Evolutionary conservation across 169 alveolate genomes (phyloP), one percentile per base, ranked within the genome.

Genomic region (Plasmodium gallinaceum): DNA sequence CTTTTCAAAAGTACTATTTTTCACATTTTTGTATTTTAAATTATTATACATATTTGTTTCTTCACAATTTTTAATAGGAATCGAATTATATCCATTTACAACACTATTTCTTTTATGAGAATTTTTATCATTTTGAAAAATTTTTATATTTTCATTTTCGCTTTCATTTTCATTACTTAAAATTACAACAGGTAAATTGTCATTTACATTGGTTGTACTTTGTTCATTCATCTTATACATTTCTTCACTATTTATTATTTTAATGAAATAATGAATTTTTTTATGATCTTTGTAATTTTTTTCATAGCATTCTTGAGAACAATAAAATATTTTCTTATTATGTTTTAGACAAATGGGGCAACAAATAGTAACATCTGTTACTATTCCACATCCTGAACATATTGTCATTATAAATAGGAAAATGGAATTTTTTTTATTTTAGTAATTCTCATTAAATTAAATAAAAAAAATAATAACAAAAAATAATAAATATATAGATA

Each of bases 321-420:
- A 80, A 71, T 80, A 80, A 65, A 80, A 80, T 51, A 57, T 61
- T 46, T 69, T 42, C 62, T 80, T 80, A 72, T 80, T 80, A 71
- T 80, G 51, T 54, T 68, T 58, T 37, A 80, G 58, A 46, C 90
- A 80, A 26, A 80, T 69, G 60, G 90, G 90, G 64, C 90, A 80
- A 39, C 90, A 80, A 20, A 80, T 80, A 57, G 80, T 80, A 32
- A 61, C 73, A 48, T 54, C 83, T n/a, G 90, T 66, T 6, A 26
- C 72, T 24, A 71, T 39, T 68, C 90, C 83, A n/a, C 90, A 80
- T 24, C 90, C 90, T n/a, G 90, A 68, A 58, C 90, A 80, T 54
- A 80, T 39, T 16, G 90, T 61, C 90, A 80, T 80, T 69, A 51
- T 8, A 64, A 64, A 10, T 6, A 18, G 72, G 71, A 48, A 60